Percentiles rank a stretch among this genome's conserved stretches.
Conservation (phyloP, 78 protist species). For the Cavenderia fasciculata region DNA sequence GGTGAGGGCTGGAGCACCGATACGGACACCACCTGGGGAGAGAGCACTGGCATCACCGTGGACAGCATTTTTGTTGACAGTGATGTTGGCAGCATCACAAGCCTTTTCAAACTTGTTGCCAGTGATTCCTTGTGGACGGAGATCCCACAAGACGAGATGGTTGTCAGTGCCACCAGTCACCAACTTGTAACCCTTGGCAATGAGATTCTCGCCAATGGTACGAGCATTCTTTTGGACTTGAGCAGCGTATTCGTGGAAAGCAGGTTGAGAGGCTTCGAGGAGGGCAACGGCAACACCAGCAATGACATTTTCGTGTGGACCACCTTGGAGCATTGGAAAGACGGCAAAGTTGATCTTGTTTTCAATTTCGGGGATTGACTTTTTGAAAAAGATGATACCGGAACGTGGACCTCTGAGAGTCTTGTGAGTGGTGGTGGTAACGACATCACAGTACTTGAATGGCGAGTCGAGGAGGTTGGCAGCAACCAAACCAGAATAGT, state of each 20-base stretch:
- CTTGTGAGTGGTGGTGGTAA: slow-evolving; percentile 99
- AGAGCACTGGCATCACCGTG: slow-evolving; percentile 95
- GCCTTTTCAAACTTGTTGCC: slow-evolving; percentile 76
- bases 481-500: slow-evolving; percentile 98
- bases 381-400: slow-evolving; percentile 98
- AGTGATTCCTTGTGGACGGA: slow-evolving; percentile 83
- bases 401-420: slow-evolving; percentile 99
- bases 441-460: slow-evolving; percentile 97
- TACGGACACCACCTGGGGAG: slow-evolving; percentile 97
- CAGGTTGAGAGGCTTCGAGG: slow-evolving; percentile 89
- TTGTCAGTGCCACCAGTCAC: slow-evolving; percentile 98
- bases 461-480: slow-evolving; percentile 82
- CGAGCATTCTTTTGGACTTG: slow-evolving; percentile 91
- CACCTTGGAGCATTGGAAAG: slow-evolving; percentile 98
- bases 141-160: slow-evolving; percentile 97
- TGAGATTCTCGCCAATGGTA: slow-evolving; percentile 90
- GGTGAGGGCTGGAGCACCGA: slow-evolving; percentile 97
- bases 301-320: slow-evolving; percentile 99
- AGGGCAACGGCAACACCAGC: slow-evolving; percentile 97
- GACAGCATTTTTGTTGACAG: slow-evolving; percentile 98
- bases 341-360: slow-evolving; percentile 92
- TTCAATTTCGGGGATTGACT: slow-evolving; percentile 59
- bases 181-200: slow-evolving; percentile 89
- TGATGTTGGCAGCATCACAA: slow-evolving; percentile 88
- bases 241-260: slow-evolving; percentile 90